Evolutionary conservation across 176 grass and related monocot species (phyloP), one percentile per base, ranked within the genome.

Genomic region (Stipa capillata): DNA sequence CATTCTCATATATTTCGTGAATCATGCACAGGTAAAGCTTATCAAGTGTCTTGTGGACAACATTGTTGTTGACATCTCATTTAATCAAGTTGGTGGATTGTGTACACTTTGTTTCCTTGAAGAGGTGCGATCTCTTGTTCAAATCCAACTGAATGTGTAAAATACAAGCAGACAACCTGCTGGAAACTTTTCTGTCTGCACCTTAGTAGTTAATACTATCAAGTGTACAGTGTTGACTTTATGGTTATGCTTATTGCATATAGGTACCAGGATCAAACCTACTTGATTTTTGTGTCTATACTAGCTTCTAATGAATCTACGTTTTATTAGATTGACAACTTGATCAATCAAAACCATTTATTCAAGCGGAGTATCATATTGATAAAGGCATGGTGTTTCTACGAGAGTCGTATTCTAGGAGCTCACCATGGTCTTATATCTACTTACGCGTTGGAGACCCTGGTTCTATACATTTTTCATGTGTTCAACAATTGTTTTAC

Each of bases 381-480:
- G 81, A 91, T 97, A 76, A 97, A 97, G 66, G 94, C 94, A 8
- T 97, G 94, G 94, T 97, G 94, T 89, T 97, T 92, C 59, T 97
- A 97, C 9, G 94, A 97, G 82, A 94, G 91, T 77, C 94, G 94
- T 80, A 92, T 97, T 85, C 89, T 97, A 65, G 94, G 94, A 84
- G 94, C 94, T 88, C 94, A 97, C 77, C 91, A 97, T 97, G 94
- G 94, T 54, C 94, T 97, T 67, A 97, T 97, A 80, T 97, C 94
- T 88, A 97, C 94, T 82, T 97, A 97, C 12, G 94, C 94, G 63
- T 87, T 97, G 87, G 94, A 97, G 85, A 97, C 87, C 9, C 85
- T 97, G 73, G 94, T 97, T 90, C 87, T 97, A 69, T 97, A 97
- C 82, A 94, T 97, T 77, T 97, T 97, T 86, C 94, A 97, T 58